A percentile compares a stretch with the other conserved stretches of the same genome.
phyloP scores from a whole-genome alignment of 2,329 filamentous ascomycete genomes.

The Epichloe sibirici region DNA sequence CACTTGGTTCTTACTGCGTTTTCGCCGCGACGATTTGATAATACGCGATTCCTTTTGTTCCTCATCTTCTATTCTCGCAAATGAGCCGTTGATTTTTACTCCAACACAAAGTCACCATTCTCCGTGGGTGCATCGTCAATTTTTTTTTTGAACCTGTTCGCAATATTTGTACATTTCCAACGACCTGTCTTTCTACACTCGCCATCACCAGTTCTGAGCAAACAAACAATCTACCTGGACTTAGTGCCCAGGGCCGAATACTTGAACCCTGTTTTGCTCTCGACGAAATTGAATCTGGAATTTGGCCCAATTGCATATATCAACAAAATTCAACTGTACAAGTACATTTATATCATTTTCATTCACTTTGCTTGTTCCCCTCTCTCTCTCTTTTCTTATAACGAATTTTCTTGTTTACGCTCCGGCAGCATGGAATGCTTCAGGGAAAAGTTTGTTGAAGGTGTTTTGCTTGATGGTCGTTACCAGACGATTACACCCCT shows the following conservation, averaged over 20 bases:
- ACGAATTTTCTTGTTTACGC: constrained; percentile 7
- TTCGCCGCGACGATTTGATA: constrained; percentile 21
- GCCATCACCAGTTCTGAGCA: not conserved
- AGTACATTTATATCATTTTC: constrained; percentile 12
- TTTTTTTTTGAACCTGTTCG: constrained; percentile 12
- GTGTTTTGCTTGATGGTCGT: constrained; percentile 73
- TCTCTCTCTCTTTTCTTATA: constrained; percentile 6
- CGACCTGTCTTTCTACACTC: constrained; percentile 1
- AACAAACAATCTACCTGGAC: not conserved
- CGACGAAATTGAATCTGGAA: constrained; percentile 1
- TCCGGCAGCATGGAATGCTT: constrained; percentile 61
- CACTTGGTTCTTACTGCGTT: constrained; percentile 17
- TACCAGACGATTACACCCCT: constrained; percentile 87
- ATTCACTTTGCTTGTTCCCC: constrained; percentile 6
- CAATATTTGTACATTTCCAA: constrained; percentile 23
- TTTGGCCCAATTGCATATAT: constrained; percentile 7
- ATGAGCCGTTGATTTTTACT: constrained; percentile 30
- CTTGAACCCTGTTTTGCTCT: not conserved
- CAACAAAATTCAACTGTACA: constrained; percentile 15
- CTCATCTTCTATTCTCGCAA: constrained; percentile 21
- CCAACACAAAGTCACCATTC: constrained; percentile 14
- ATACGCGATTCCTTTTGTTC: constrained; percentile 24
- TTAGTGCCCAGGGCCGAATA: not conserved
- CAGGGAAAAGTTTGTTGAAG: constrained; percentile 67
- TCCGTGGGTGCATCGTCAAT: constrained; percentile 9